phyloP scores from a whole-genome alignment of 83 land plant species.

The Larix sibirica region DNA sequence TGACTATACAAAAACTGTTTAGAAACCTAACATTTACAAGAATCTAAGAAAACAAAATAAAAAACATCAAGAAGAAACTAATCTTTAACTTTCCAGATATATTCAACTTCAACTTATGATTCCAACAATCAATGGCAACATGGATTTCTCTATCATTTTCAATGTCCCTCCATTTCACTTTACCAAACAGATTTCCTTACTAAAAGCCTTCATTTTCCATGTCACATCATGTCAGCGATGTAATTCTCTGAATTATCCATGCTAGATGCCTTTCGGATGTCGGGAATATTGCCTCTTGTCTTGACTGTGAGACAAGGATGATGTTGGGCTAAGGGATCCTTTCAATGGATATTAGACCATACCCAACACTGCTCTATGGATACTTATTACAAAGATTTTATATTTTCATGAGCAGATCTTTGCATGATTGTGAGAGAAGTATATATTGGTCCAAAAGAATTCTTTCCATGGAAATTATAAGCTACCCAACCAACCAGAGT shows the following conservation, averaged over 20 bases:
- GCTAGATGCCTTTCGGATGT: not conserved
- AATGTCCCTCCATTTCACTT: not conserved
- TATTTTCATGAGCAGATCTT: not conserved
- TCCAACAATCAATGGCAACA: not conserved
- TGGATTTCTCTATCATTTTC: not conserved
- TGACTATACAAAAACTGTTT: no score
- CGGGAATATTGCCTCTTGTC: not conserved
- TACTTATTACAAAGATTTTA: constrained; percentile 3
- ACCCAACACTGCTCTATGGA: not conserved
- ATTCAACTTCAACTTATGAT: not conserved
- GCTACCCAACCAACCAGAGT: not conserved
- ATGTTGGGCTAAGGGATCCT: not conserved
- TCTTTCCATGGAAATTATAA: not conserved
- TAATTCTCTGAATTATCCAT: not conserved
- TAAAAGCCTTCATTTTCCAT: not conserved
- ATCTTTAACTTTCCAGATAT: not conserved
- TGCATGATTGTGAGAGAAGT: not conserved
- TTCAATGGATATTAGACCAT: no score
- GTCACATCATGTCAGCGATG: not conserved
- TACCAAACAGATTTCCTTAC: not conserved
- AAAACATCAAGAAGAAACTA: no score
- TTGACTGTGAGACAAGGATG: not conserved
- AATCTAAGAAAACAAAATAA: no score
- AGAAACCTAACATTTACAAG: no score
- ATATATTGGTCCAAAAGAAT: not conserved